Base-by-base conservation (phyloP, 495 filamentous ascomycete species). In the Annulohypoxylon bovei region DNA sequence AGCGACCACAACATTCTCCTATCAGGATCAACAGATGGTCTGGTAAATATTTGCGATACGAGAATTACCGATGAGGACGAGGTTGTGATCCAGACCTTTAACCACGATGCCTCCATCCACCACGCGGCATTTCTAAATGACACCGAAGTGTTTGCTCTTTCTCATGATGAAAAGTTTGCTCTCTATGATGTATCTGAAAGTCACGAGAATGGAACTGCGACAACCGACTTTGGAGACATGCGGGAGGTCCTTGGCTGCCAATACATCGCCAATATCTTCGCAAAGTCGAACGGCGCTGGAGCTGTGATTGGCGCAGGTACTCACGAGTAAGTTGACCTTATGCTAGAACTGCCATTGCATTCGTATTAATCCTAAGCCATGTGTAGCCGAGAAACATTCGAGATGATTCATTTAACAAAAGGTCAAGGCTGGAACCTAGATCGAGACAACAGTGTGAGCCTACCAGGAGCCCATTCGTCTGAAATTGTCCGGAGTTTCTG, bases 21-120 rank as follows among this genome's bases (percentile, higher is more conserved):
- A 18, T 94, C 93, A 30, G 93, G 93, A 65, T 94, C 92, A 56
- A 97, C 93, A n/a, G 95, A 99, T 81, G 92, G 92, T 12, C 87
- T 98, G 0, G 85, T 98, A 59, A 97, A 94, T 73, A 81, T 97
- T 50, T 96, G 91, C 80, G 89, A 98, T 76, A 90, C 87, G 12
- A 83, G 81, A 18, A 86, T 93, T 37, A 75, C 86, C 23, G 93
- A 94, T 72, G 93, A 96, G 75, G 93, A 98, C 75, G 93, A 97
- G 20, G 91, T 94, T 0, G 81, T 97, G 6, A 81, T 91, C 35
- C 92, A 94, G 75, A 91, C 95, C 11, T 89, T 97, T 78, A 98
- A 99, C 81, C 92, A 95, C 77, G 88, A 86, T 5, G 82, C 85
- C 58, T 95, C 93, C 1, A 88, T 99, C 35, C 93, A 97, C 77